Percentiles rank a stretch among this genome's conserved stretches.
Conservation (phyloP, 1,139 yeast genomes). For the Kodamaea suecica region DNA sequence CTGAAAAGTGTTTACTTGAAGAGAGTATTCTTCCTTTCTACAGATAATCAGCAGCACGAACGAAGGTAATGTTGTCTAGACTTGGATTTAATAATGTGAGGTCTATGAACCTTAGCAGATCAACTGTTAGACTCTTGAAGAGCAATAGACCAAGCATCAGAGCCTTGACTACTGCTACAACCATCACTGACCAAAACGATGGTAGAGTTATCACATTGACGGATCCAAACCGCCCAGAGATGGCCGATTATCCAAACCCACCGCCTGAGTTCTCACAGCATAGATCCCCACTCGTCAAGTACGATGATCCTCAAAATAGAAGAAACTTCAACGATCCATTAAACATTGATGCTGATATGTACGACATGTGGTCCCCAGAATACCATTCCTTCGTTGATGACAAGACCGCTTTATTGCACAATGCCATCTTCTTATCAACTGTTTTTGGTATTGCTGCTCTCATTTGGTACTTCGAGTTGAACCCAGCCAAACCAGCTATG, state of each 20-base stretch:
- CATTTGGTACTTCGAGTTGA: slow-evolving; percentile 54
- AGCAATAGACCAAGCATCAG: slow-evolving; percentile 19
- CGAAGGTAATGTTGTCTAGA: slow-evolving; percentile 34
- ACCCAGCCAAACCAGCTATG: slow-evolving; percentile 75
- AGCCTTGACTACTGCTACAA: slow-evolving; percentile 33
- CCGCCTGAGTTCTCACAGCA: slow-evolving; percentile 52
- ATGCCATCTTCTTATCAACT: slow-evolving; percentile 52
- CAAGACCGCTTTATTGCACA: slow-evolving; percentile 55
- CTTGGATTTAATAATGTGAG: slow-evolving; percentile 18
- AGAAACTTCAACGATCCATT: slow-evolving; percentile 75
- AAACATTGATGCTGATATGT: slow-evolving; percentile 66
- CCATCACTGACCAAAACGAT: slow-evolving; percentile 42
- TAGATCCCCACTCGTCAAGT: slow-evolving; percentile 68
- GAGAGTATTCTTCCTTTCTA: no score
- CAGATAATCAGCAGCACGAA: no score
- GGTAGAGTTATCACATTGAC: slow-evolving; percentile 42
- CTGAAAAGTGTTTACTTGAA: slow-evolving; percentile 4
- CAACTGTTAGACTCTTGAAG: slow-evolving; percentile 14
- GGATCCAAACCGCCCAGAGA: slow-evolving; percentile 45
- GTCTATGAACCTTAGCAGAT: slow-evolving; percentile 13
- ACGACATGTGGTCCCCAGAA: slow-evolving; percentile 89
- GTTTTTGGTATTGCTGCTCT: slow-evolving; percentile 54
- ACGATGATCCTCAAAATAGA: slow-evolving; percentile 80
- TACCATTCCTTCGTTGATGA: slow-evolving; percentile 61
- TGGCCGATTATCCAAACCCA: slow-evolving; percentile 44